Evolutionary conservation across 2,329 filamentous ascomycete species (phyloP).

Genomic region (Botrytis deweyae): DNA sequence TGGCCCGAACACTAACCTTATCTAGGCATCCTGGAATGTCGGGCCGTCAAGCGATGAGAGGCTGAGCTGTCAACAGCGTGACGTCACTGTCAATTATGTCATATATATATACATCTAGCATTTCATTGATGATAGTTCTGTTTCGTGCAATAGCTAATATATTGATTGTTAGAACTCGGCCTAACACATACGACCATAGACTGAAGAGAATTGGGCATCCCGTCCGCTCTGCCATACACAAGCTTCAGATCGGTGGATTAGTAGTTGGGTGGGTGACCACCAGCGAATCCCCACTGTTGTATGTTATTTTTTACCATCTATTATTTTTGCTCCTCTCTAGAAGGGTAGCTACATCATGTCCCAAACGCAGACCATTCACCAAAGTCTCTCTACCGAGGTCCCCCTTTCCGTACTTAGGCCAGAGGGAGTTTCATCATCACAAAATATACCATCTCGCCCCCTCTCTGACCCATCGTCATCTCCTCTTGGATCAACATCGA

Average conservation of each 20-base stretch:
- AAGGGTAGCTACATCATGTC: background rate
- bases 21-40: background rate
- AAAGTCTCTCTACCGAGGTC: background rate
- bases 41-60: background rate
- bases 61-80: background rate
- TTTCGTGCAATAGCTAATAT: rapidly evolving
- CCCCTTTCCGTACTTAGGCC: background rate
- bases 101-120: background rate
- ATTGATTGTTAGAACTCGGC: rapidly evolving
- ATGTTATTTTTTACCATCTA: background rate
- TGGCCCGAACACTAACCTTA: background rate
- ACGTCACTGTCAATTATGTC: background rate
- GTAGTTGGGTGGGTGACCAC: slow-evolving; percentile 17
- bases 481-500: background rate
- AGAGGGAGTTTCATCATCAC: slow-evolving; percentile 29
- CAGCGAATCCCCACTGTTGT: slow-evolving; percentile 3
- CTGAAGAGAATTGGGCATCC: slow-evolving; percentile 20
- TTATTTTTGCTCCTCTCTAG: background rate
- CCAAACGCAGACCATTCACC: background rate
- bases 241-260: slow-evolving; percentile 19
- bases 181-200: slow-evolving; percentile 9
- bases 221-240: slow-evolving; percentile 20
- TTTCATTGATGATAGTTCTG: background rate
- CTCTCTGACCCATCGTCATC: background rate
- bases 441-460: background rate